phyloP scores from a whole-genome alignment of 2,329 filamentous ascomycete genomes.

The Neonectria hederae region DNA sequence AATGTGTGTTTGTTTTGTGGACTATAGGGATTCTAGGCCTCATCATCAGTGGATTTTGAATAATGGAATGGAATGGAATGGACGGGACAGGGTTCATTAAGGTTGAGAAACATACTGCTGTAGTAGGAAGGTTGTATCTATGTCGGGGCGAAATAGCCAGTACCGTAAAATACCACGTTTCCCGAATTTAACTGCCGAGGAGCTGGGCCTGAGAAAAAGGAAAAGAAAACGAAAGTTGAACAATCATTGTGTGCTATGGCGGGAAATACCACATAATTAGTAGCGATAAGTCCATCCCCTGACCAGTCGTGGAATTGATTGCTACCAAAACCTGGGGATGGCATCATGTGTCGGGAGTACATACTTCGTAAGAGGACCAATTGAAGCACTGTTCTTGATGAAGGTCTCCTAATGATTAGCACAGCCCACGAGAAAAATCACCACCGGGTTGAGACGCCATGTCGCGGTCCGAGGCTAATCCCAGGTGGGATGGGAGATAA shows the following conservation, averaged over 20 bases:
- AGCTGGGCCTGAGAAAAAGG: not conserved
- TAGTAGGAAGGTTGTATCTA: not conserved
- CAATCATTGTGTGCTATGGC: not conserved
- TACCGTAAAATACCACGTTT: not conserved
- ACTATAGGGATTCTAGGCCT: not conserved
- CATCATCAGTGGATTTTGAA: not conserved
- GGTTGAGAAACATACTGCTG: not conserved
- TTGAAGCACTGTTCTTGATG: not conserved
- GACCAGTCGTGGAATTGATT: not conserved
- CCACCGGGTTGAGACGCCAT: constrained; percentile 8
- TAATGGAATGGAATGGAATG: not conserved
- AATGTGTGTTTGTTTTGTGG: not conserved
- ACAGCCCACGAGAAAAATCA: constrained; percentile 12
- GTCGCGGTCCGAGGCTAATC: constrained; percentile 35
- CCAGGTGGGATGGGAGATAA: constrained; percentile 42
- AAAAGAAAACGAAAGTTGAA: not conserved
- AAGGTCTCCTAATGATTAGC: constrained; percentile 8
- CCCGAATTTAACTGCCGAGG: not conserved
- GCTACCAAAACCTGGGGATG: not conserved
- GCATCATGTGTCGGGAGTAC: not conserved
- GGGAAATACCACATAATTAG: too few relatives aligned
- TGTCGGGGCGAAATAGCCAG: not conserved
- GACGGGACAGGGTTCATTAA: not conserved
- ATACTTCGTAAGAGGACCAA: not conserved
- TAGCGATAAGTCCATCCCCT: not conserved